Conservation (phyloP, 192 early-diverging fungal genomes). For the Dissophora ornata region DNA sequence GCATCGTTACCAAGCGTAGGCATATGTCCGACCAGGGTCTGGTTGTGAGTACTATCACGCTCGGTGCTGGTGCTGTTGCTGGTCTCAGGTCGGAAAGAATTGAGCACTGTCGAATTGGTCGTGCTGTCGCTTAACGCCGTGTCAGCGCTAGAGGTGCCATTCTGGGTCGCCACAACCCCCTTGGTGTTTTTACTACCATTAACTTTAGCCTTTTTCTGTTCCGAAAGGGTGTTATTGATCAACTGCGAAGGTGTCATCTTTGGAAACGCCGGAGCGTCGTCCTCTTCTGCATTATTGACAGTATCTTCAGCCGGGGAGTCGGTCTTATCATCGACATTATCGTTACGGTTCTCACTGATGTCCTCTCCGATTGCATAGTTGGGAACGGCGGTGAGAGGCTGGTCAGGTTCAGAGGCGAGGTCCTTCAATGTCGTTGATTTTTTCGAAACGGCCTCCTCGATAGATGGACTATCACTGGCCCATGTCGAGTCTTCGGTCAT, state of each 20-base stretch:
- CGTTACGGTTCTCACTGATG: constrained; percentile 2
- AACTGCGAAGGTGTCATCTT: constrained; percentile 22
- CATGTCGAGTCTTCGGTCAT: not conserved
- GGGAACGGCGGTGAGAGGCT: constrained; percentile 20
- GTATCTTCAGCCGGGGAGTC: constrained; percentile 20
- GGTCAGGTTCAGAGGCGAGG: constrained; percentile 15
- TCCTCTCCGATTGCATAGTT: not conserved
- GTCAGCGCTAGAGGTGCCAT: not conserved
- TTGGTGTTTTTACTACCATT: not conserved
- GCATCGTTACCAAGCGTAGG: not conserved
- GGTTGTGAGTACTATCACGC: not conserved
- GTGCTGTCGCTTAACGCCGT: not conserved
- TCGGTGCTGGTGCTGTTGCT: not conserved
- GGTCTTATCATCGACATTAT: constrained; percentile 6
- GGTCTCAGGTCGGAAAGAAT: not conserved
- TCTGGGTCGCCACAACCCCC: not conserved
- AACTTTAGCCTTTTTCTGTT: not conserved
- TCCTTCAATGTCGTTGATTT: constrained; percentile 1
- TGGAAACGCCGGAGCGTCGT: not conserved
- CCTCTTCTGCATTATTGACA: constrained; percentile 5
- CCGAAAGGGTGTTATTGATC: constrained; percentile 5
- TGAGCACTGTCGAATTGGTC: not conserved
- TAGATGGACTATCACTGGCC: too few species aligned
- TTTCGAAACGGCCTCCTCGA: not conserved
- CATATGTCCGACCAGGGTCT: constrained; percentile 3